Evolutionary conservation across 164 flowering plant genomes (phyloP), one percentile per base, ranked within the genome.

Genomic region (Vitis rotundifolia): DNA sequence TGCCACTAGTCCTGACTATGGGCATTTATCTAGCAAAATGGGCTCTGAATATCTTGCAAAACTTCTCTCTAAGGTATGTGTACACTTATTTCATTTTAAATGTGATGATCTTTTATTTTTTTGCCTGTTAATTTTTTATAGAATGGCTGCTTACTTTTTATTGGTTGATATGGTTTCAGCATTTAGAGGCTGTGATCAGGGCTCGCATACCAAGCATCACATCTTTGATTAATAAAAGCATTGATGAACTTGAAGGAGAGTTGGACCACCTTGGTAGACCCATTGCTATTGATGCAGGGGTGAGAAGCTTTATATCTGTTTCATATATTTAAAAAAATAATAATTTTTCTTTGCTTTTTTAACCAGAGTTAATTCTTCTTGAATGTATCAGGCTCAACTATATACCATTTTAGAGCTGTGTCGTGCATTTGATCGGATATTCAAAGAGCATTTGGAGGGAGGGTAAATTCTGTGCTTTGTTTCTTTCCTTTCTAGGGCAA

Each of bases 11-110:
- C 87, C 95, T 67, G 97, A 94, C 61, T 94, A 92, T 81, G 86
- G 91, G 51, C 97, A 89, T 63, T 74, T 94, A 72, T 83, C 93
- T 16, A 73, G 73, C 76, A 92, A 81, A 82, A 94, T 94, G 98
- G 98, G 97, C 8, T 83, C 98, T 14, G 98, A 91, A 68, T 92
- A 92, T 84, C 96, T 94, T 53, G 97, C 97, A 16, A 94, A 90
- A 68, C 93, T 94, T 72, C 77, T 94, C 11, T 94, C 98, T 2
- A 76, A 92, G 97, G 98, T 91, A 29, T 59, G 52, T 71, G 44
- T 15, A 5, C 44, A 1, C 16, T 44, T 71, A 14, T 29, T 59
- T 64, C 26, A 37, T 37, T 37, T 12, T 52, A 53, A 29, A 66
- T 66, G 57, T 59, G 44, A 28, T 29, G 60, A 54, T 4, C 53